A percentile compares a stretch with the other conserved stretches of the same genome.
phyloP scores from a whole-genome alignment of 164 flowering plant species.

The Hamamelis virginiana region DNA sequence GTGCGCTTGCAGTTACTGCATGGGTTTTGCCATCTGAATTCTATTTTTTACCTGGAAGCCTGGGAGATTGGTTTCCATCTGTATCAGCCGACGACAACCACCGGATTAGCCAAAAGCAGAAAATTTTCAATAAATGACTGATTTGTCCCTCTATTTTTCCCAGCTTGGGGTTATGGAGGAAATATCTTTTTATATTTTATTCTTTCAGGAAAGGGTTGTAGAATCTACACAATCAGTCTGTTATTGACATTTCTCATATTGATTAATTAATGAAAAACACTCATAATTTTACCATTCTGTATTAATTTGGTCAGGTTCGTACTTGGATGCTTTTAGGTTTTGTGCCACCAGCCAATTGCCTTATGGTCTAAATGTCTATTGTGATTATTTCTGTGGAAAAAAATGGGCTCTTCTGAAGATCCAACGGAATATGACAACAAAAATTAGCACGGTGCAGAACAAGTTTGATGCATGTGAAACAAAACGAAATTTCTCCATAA shows the following conservation, averaged over 20 bases:
- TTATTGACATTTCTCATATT: slow-evolving; percentile 16
- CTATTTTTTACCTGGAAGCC: slow-evolving; percentile 38
- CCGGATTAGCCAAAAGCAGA: slow-evolving; percentile 29
- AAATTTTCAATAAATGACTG: slow-evolving; percentile 40
- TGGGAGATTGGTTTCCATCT: slow-evolving; percentile 30
- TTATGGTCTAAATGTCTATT: no score
- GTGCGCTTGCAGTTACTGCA: slow-evolving; percentile 18
- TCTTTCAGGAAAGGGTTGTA: slow-evolving; percentile 35
- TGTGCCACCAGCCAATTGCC: no score
- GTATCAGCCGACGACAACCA: slow-evolving; percentile 47
- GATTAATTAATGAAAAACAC: not conserved
- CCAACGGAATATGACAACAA: no score
- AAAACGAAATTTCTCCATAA: no score
- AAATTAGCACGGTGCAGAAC: no score
- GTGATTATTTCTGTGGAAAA: no score
- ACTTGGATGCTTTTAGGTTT: no score
- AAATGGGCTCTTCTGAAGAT: no score
- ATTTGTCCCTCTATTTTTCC: slow-evolving; percentile 20
- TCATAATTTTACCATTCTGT: not conserved
- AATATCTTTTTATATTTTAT: slow-evolving; percentile 26
- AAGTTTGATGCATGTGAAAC: no score
- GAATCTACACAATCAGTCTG: slow-evolving; percentile 28
- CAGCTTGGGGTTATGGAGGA: slow-evolving; percentile 22
- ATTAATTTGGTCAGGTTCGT: not conserved
- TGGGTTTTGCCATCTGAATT: slow-evolving; percentile 29